Evolutionary conservation across 1,139 yeast genomes (phyloP).

Genomic region (Geotrichum restrictum): DNA sequence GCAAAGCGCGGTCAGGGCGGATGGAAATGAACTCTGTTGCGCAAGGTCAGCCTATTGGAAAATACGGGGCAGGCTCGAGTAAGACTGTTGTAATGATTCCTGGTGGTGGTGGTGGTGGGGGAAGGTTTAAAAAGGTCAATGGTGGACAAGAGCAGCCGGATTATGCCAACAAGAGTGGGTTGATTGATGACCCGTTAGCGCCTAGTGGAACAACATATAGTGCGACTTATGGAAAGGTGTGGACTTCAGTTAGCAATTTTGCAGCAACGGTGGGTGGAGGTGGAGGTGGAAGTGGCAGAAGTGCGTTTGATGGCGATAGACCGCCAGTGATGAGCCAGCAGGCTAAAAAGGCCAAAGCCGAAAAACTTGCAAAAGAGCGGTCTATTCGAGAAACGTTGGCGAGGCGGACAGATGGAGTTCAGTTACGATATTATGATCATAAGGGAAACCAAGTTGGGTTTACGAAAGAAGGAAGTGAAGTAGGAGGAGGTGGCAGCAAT

Average conservation of each 20-base stretch:
- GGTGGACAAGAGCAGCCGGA: no score
- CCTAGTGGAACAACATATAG: conserved; percentile 2
- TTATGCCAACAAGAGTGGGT: conserved; percentile 10
- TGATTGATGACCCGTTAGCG: conserved; percentile 10
- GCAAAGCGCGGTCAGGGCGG: conserved; percentile 53
- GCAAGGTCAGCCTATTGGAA: conserved; percentile 16
- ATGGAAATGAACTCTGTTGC: conserved; percentile 56
- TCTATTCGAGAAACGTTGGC: conserved; percentile 32
- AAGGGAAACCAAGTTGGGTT: conserved; percentile 34
- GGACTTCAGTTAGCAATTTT: conserved; percentile 13
- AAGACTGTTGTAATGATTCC: conserved; percentile 13
- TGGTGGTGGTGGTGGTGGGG: neutral
- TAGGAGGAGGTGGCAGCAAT: conserved; percentile 37
- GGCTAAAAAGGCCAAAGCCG: conserved; percentile 22
- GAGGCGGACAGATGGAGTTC: conserved; percentile 33
- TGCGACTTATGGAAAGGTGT: conserved; percentile 12
- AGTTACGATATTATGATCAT: conserved; percentile 31
- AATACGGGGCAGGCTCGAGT: conserved; percentile 10
- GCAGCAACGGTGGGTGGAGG: neutral
- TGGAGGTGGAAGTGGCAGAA: neutral
- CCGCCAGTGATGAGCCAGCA: neutral
- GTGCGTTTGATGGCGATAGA: conserved; percentile 3
- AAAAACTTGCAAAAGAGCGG: conserved; percentile 29
- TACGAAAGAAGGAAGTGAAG: conserved; percentile 25
- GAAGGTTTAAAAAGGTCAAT: neutral